Conservation (phyloP, 2,329 filamentous ascomycete species). For the Parastagonospora avenae region DNA sequence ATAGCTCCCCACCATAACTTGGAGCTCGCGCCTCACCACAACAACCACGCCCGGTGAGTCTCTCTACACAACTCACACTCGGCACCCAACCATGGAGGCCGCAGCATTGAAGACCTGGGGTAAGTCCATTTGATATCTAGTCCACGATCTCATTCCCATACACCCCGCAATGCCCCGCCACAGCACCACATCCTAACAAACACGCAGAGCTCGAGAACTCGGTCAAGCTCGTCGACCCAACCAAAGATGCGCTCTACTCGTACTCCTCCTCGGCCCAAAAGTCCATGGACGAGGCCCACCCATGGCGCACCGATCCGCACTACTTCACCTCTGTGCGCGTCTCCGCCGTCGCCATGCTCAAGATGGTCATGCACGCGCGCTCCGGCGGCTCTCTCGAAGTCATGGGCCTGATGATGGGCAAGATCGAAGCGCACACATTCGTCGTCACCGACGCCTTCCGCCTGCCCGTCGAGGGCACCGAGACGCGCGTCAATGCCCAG, state of each 20-base stretch:
- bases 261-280: conserved; percentile 75
- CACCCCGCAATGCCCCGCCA: conserved; percentile 14
- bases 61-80: conserved; percentile 7
- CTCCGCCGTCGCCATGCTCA: conserved; percentile 89
- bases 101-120: conserved; percentile 45
- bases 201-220: conserved; percentile 82
- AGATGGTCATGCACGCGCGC: conserved; percentile 99
- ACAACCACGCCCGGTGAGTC: conserved; percentile 12
- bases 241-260: conserved; percentile 88
- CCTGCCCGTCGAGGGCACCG: conserved; percentile 95
- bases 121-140: conserved; percentile 16
- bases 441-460: conserved; percentile 94
- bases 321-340: conserved; percentile 95
- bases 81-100: conserved; percentile 34
- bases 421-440: conserved; percentile 82
- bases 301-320: conserved; percentile 79
- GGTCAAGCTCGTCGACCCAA: conserved; percentile 77
- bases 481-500: conserved; percentile 95
- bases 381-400: conserved; percentile 90
- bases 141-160: not conserved
- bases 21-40: conserved; percentile 16
- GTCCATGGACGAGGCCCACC: conserved; percentile 65
- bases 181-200: conserved; percentile 18
- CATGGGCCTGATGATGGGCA: conserved; percentile 98
- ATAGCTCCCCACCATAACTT: conserved; percentile 31